These are phyloP conservation scores for Immersiella caudata DNA, from an alignment of 495 filamentous ascomycete species.

Conservation along the genomic window DNA sequence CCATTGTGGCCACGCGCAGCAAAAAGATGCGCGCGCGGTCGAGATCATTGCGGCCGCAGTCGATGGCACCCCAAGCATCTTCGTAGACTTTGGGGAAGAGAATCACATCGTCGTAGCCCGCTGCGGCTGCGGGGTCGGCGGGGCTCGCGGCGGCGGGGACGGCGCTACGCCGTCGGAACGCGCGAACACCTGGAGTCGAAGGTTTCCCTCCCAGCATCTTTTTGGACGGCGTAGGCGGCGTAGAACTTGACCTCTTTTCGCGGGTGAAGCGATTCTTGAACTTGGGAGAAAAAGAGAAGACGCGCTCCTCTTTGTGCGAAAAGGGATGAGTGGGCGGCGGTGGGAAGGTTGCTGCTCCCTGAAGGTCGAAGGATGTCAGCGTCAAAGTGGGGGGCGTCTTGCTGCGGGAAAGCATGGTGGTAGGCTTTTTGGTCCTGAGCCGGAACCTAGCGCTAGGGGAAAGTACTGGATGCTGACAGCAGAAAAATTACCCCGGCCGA, in stretches of 20 bases:
- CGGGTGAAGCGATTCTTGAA: conserved; percentile 14
- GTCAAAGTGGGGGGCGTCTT: conserved; percentile 8
- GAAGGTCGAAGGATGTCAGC: conserved; percentile 11
- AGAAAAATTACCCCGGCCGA: conserved; percentile 1
- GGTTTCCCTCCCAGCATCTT: background rate
- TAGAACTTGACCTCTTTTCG: conserved; percentile 11
- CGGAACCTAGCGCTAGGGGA: background rate
- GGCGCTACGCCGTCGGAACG: conserved; percentile 5
- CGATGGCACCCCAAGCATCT: conserved; percentile 35
- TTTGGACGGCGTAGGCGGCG: conserved; percentile 5
- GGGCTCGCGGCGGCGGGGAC: background rate
- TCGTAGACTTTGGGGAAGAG: conserved; percentile 39
- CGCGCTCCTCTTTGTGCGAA: conserved; percentile 7
- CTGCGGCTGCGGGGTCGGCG: background rate
- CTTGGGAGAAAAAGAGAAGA: conserved; percentile 20
- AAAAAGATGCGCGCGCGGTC: conserved; percentile 40
- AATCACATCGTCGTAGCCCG: conserved; percentile 26
- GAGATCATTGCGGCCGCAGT: conserved; percentile 30
- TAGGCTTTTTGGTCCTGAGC: background rate
- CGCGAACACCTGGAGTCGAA: background rate
- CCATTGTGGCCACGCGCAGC: conserved; percentile 35
- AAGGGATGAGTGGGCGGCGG: conserved; percentile 12
- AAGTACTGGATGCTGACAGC: background rate
- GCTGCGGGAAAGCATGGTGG: conserved; percentile 12
- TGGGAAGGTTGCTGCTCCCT: conserved; percentile 16